phyloP scores from a whole-genome alignment of 2,329 filamentous ascomycete genomes.

The Diplodia mutila region DNA sequence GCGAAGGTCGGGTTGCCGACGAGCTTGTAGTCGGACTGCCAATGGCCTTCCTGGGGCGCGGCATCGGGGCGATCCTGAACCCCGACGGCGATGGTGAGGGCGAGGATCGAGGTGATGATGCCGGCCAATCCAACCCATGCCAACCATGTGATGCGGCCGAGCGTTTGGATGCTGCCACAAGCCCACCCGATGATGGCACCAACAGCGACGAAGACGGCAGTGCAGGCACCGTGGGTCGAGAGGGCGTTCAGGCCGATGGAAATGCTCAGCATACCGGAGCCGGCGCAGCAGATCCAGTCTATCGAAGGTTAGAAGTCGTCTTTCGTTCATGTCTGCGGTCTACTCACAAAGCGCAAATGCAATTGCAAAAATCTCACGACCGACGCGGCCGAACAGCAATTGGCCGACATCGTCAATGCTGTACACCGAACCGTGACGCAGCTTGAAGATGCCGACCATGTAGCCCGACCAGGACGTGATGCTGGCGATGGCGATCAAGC shows the following conservation, averaged over 20 bases:
- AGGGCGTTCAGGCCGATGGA: conserved; percentile 42
- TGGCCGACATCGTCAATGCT: conserved; percentile 61
- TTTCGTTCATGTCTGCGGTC: neutral
- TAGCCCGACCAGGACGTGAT: conserved; percentile 57
- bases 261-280: conserved; percentile 4
- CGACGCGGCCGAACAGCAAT: conserved; percentile 58
- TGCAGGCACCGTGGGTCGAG: conserved; percentile 42
- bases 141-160: conserved; percentile 9
- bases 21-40: neutral
- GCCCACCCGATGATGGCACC: conserved; percentile 35
- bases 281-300: conserved; percentile 4
- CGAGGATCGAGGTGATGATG: neutral
- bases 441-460: conserved; percentile 58
- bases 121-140: neutral
- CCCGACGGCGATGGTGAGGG: conserved; percentile 6
- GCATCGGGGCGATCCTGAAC: neutral
- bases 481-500: conserved; percentile 44
- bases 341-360: conserved; percentile 36
- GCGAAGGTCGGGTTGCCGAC: neutral
- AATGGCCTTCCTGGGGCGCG: neutral
- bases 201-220: conserved; percentile 30
- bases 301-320: neutral
- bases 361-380: conserved; percentile 53
- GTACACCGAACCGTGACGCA: conserved; percentile 59
- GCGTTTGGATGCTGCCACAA: conserved; percentile 26